phyloP scores from a whole-genome alignment of 2,329 filamentous ascomycete genomes.

The Hirsutella thompsonii region DNA sequence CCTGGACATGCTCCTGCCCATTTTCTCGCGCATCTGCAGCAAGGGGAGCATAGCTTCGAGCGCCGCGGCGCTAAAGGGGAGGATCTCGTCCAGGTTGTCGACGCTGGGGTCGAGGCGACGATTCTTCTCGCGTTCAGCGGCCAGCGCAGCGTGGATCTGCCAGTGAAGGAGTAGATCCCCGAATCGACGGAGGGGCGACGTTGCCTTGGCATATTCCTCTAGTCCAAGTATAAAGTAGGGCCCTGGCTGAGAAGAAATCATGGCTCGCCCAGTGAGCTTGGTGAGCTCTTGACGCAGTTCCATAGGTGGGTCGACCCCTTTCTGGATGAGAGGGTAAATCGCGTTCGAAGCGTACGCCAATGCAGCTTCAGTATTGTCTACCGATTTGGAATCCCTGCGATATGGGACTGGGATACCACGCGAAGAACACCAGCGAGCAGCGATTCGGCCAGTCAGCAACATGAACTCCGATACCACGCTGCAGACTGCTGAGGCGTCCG shows the following conservation, averaged over 20 bases:
- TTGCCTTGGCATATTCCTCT: slow-evolving; percentile 49
- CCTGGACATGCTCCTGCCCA: slow-evolving; percentile 28
- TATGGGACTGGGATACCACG: slow-evolving; percentile 48
- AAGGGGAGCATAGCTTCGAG: slow-evolving; percentile 34
- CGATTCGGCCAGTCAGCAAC: slow-evolving; percentile 49
- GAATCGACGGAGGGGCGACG: slow-evolving; percentile 53
- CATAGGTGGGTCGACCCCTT: slow-evolving; percentile 19
- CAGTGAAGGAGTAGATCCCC: slow-evolving; percentile 51
- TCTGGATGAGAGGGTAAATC: slow-evolving; percentile 19
- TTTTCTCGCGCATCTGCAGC: slow-evolving; percentile 39
- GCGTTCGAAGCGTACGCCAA: slow-evolving; percentile 22
- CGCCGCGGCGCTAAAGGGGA: slow-evolving; percentile 30
- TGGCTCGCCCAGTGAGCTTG: slow-evolving; percentile 30
- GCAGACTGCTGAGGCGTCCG: slow-evolving; percentile 16
- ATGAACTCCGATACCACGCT: slow-evolving; percentile 32
- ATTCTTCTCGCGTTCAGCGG: slow-evolving; percentile 25
- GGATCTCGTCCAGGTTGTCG: slow-evolving; percentile 20
- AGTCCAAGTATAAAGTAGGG: slow-evolving; percentile 45
- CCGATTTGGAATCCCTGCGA: slow-evolving; percentile 32
- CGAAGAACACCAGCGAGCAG: slow-evolving; percentile 45
- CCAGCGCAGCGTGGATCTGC: slow-evolving; percentile 50
- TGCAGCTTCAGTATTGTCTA: slow-evolving; percentile 19
- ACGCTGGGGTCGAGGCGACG: slow-evolving; percentile 11
- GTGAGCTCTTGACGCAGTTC: slow-evolving; percentile 16
- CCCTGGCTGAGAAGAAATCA: slow-evolving; percentile 37